Evolutionary conservation across 352 stramenopile species (phyloP), one percentile per base, ranked within the genome.

Genomic region (Plasmopara muralis): DNA sequence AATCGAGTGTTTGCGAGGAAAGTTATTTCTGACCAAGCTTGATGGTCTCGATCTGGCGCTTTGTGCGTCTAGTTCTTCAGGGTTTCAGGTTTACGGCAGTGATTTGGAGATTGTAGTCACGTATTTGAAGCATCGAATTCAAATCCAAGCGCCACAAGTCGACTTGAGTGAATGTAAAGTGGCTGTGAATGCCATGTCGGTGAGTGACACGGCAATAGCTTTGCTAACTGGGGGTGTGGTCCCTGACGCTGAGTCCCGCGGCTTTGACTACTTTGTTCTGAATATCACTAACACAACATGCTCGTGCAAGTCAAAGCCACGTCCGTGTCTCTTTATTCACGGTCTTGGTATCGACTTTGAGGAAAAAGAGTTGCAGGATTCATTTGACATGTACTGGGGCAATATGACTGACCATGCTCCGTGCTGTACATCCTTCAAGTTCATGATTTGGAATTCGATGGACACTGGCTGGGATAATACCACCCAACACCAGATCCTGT

Each of bases 251-350:
- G 58, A 71, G 5, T 43, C 42, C 4, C 43, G 60, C 44, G 56
- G 43, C 35, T 16, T 60, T 7, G 38, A 55, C 16, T 31, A 53
- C 14, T 48, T 20, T 0, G 28, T 25, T 15, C 28, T 69, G 30
- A 15, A 42, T 4, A 15, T 75, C 10, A 4, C 33, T 13, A 14
- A 49, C 1, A 62, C 64, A 2, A 57, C 40, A 15, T 77, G 68
- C 42, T 53, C 43, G 10, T 77, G 68, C 33, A 60, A 49, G 18
- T 66, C 60, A 9, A 60, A 38, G 4, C 59, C 47, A 2, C 68
- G 68, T n/a, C 60, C 68, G n/a, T 81, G 71, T 43, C 46, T 81
- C 13, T 77, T 81, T 42, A 64, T 77, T 29, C 68, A 81, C 38
- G 71, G 68, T 5, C 34, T 76, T 13, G 70, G 68, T 5, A 45